These are phyloP conservation scores for Cutaneotrichosporon sp. DNA, from an alignment of 1,284 basidiomycete species.

Conservation along the genomic window DNA sequence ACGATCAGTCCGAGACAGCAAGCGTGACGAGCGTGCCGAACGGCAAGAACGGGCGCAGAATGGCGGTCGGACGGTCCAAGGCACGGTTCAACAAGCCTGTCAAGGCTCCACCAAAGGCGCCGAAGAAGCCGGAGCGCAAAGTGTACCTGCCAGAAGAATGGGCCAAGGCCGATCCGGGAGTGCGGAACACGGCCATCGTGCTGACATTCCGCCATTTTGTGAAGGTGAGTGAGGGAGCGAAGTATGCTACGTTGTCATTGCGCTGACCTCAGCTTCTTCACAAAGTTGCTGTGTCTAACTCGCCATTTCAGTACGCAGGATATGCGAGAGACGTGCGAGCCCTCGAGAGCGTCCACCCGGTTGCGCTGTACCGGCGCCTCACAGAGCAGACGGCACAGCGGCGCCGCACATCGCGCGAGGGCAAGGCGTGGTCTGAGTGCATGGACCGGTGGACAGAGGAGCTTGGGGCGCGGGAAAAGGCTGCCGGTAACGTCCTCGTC, in stretches of 20 bases:
- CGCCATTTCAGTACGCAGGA: constrained; percentile 44
- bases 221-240: constrained; percentile 37
- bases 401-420: constrained; percentile 10
- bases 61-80: constrained; percentile 16
- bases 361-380: constrained; percentile 45
- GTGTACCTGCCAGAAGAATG: constrained; percentile 44
- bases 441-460: constrained; percentile 50
- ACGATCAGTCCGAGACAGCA: constrained; percentile 9
- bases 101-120: constrained; percentile 19
- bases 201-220: constrained; percentile 48
- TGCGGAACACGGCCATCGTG: constrained; percentile 46
- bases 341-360: constrained; percentile 41
- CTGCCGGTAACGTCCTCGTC: constrained; percentile 44
- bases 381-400: constrained; percentile 38
- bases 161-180: constrained; percentile 38
- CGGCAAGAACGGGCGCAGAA: constrained; percentile 20
- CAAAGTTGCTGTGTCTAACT: constrained; percentile 38
- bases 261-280: constrained; percentile 37
- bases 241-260: not conserved
- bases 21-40: constrained; percentile 10
- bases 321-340: constrained; percentile 42
- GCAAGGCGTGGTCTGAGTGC: constrained; percentile 43
- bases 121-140: constrained; percentile 12
- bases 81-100: constrained; percentile 21
- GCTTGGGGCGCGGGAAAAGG: constrained; percentile 45